phyloP scores from a whole-genome alignment of 2,329 filamentous ascomycete species.

The Phialemonium atrogriseum region DNA sequence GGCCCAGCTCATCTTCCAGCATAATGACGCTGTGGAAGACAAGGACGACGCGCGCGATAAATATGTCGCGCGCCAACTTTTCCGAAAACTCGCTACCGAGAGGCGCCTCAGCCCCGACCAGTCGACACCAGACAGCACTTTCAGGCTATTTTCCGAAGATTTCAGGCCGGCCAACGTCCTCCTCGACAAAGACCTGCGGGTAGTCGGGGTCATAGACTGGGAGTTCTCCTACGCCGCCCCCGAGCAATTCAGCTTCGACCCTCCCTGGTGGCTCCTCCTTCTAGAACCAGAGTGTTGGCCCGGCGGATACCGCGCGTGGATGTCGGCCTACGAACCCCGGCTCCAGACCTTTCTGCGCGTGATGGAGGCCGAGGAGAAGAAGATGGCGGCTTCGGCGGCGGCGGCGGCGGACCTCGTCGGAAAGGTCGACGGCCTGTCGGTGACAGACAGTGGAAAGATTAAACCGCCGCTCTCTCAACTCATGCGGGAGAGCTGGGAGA shows the following conservation, averaged over 20 bases:
- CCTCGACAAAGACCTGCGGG: slow-evolving; percentile 13
- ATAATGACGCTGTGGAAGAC: slow-evolving; percentile 24
- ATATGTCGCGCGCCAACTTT: slow-evolving; percentile 30
- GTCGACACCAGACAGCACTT: slow-evolving; percentile 2
- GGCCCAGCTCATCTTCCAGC: slow-evolving; percentile 28
- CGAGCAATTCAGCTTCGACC: slow-evolving; percentile 18
- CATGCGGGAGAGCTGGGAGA: slow-evolving; percentile 29
- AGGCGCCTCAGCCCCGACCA: slow-evolving; percentile 2
- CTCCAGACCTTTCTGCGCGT: slow-evolving; percentile 23
- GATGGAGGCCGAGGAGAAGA: slow-evolving; percentile 21
- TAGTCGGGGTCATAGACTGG: slow-evolving; percentile 30
- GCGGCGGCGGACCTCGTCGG: too few species aligned
- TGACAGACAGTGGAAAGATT: background rate
- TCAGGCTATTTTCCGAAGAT: slow-evolving; percentile 22
- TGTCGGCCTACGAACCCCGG: slow-evolving; percentile 19
- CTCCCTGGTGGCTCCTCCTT: slow-evolving; percentile 26
- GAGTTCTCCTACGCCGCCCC: slow-evolving; percentile 25
- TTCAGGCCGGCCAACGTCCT: slow-evolving; percentile 21
- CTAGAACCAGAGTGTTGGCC: slow-evolving; percentile 22
- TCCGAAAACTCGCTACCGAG: slow-evolving; percentile 21
- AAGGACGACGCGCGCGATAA: slow-evolving; percentile 31
- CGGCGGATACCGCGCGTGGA: slow-evolving; percentile 21
- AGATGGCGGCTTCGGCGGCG: slow-evolving; percentile 4
- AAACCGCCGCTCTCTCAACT: slow-evolving; percentile 17
- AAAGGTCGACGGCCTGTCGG: background rate